phyloP scores from a whole-genome alignment of 331 rosid species.

The Malus hybrid region DNA sequence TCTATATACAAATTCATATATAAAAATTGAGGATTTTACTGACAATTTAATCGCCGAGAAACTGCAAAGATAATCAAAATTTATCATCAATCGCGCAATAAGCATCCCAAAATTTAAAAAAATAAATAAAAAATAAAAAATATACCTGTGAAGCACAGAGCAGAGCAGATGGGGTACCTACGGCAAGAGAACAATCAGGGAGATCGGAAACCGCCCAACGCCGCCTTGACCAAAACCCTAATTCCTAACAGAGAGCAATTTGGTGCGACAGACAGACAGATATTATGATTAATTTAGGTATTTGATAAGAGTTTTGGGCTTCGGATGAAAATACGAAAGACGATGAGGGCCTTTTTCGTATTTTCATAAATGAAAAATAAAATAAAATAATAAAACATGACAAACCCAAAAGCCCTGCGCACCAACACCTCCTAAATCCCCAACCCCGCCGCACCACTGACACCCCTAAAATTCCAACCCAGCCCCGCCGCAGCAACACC shows the following conservation, averaged over 20 bases:
- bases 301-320: background rate
- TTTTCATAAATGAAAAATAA: too few species aligned
- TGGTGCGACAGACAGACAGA: background rate
- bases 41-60: background rate
- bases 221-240: background rate
- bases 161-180: background rate
- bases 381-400: background rate
- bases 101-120: background rate
- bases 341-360: background rate
- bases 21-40: background rate
- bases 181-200: background rate
- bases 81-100: background rate
- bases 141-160: background rate
- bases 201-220: background rate
- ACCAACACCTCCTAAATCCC: background rate
- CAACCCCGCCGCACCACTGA: too few species aligned
- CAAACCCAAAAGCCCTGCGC: background rate
- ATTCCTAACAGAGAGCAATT: background rate
- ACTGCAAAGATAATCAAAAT: background rate
- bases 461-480: too few species aligned
- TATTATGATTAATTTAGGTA: background rate
- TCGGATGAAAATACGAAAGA: background rate
- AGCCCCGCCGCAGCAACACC: background rate
- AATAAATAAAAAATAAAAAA: background rate
- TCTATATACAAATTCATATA: background rate